Evolutionary conservation across 352 stramenopile species (phyloP), one percentile per base, ranked within the genome.

Genomic region (Globisporangium viniferum): DNA sequence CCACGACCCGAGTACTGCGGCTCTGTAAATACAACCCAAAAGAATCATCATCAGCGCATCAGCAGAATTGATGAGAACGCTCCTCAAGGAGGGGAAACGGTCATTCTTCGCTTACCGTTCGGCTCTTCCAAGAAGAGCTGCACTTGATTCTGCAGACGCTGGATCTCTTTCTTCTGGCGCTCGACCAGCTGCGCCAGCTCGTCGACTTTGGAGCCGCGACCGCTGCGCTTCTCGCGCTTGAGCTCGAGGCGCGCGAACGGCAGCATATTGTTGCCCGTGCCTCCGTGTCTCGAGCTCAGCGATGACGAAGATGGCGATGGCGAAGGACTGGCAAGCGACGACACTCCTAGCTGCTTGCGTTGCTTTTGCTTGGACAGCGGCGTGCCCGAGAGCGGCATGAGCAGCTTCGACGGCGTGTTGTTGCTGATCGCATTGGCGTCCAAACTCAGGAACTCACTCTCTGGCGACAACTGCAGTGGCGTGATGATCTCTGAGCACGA

Each of bases 161-260:
- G 76, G 63, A 92, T 92, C 48, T 94, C 84, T 12, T 73, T 77
- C 61, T 80, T 86, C 60, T 92, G 86, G n/a, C 76, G 77, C 5
- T 86, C 75, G 2, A 92, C 70, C 1, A 85, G 67, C 3, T 63
- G 64, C 3, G 73, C 68, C 24, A 92, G 72, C 33, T 92, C 81
- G 39, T 88, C 75, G 14, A 67, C 57, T 33, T 78, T 81, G 2
- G 64, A 46, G 10, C 72, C 59, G 5, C 69, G 68, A 0, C 71
- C 67, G 15, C 56, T 71, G 41, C 73, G 64, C 63, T 70, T 71
- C 35, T 74, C 58, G 22, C 75, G 69, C 57, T 85, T 77, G 39
- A 76, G 73, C 56, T 91, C 79, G 2, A 87, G 44, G 0, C 72
- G 72, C 3, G 73, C 68, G 55, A 91, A 93, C 12, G 82, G 83